phyloP scores from a whole-genome alignment of 192 early-diverging fungal genomes.

The Mortierella hygrophila region DNA sequence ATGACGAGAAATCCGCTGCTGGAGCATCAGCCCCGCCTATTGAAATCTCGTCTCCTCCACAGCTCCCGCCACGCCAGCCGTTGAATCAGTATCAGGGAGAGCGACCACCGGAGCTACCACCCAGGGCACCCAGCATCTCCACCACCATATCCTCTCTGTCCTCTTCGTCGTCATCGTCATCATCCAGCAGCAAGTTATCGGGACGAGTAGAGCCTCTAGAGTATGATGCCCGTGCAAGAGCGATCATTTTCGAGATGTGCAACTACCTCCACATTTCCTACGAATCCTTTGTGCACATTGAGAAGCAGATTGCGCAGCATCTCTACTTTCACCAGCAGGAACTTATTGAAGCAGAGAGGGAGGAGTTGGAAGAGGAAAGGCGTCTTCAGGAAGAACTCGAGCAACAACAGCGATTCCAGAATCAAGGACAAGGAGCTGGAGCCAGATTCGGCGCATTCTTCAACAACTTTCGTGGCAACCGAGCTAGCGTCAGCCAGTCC shows the following conservation, averaged over 20 bases:
- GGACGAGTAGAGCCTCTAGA: slow-evolving; percentile 39
- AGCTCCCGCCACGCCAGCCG: slow-evolving; percentile 18
- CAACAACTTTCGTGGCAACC: slow-evolving; percentile 27
- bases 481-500: background rate
- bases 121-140: slow-evolving; percentile 3
- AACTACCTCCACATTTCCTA: slow-evolving; percentile 38
- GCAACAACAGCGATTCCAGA: slow-evolving; percentile 20
- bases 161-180: background rate
- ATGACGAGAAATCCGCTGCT: background rate
- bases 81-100: background rate
- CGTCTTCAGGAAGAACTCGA: slow-evolving; percentile 27
- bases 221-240: slow-evolving; percentile 67
- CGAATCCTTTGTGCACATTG: slow-evolving; percentile 47
- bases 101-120: slow-evolving; percentile 32
- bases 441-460: slow-evolving; percentile 35
- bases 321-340: slow-evolving; percentile 65
- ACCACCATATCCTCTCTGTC: slow-evolving; percentile 2
- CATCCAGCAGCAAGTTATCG: background rate
- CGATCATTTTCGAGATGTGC: slow-evolving; percentile 58
- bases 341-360: slow-evolving; percentile 34
- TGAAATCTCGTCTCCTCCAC: slow-evolving; percentile 4
- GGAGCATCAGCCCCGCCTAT: background rate
- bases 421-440: slow-evolving; percentile 19
- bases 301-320: slow-evolving; percentile 65
- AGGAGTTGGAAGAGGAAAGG: slow-evolving; percentile 17